Evolutionary conservation across 305 asterid genomes (phyloP), one percentile per base, ranked within the genome.

Genomic region (Caryopteris hybrid): DNA sequence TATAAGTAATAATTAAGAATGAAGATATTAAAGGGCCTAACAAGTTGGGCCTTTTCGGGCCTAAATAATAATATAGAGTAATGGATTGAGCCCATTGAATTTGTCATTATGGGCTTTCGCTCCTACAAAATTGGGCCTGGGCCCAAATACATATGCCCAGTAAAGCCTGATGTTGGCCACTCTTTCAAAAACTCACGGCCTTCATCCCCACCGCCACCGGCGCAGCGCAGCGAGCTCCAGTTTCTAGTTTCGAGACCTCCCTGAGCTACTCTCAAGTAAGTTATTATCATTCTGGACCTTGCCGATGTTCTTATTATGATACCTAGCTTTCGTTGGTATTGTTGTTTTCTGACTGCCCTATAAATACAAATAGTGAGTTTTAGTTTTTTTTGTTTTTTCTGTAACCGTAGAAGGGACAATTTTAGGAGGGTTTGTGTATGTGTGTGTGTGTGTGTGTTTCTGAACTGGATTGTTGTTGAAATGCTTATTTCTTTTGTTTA

Each of bases 211-310:
- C 45, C 25, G 33, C 47, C 71, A 22, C 36, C 64, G 36, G 18
- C 79, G 33, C 62, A 68, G 73, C 54, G 34, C 50, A 55, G 48
- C n/a, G 8, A 36, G 22, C 39, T 53, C 48, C 13, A 21, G 13
- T 29, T 68, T 22, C 56, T 54, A 46, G 55, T 22, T 27, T 42
- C 65, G 57, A 7, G 46, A 25, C 31, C 50, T 45, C 23, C n/a
- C 31, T 16, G 21, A 57, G 55, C 52, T 51, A 29, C 59, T 51
- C 22, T 67, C 71, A n/a, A 57, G 71, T 67, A 39, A 27, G 34
- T 38, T 21, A 16, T 57, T 13, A 29, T 59, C 17, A 54, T 5
- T 13, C 5, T 6, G 43, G 9, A 2, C 14, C 12, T 18, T 42
- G 13, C 47, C 18, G n/a, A 52, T 17, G 5, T 31, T 38, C 45